phyloP scores from a whole-genome alignment of 2,329 filamentous ascomycete genomes.

The Purpureocillium takamizusanense region DNA sequence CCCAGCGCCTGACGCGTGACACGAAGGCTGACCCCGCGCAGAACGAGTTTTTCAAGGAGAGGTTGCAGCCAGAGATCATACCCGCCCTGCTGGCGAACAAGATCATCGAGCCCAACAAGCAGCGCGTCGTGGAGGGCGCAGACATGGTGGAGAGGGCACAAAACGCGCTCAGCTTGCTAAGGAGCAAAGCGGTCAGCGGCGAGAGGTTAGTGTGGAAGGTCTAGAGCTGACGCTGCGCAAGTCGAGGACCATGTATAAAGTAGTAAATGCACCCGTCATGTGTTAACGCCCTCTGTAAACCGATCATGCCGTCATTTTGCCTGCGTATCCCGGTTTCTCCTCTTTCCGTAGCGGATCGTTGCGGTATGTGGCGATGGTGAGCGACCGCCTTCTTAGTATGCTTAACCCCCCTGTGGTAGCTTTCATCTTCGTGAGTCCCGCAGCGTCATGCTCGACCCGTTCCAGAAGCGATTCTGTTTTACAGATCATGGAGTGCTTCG shows the following conservation, averaged over 20 bases:
- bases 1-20: not conserved
- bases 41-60: slow-evolving; percentile 46
- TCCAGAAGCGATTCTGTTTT: too few species aligned
- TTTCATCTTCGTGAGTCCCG: too few species aligned
- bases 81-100: slow-evolving; percentile 33
- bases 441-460: too few species aligned
- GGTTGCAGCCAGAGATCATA: slow-evolving; percentile 46
- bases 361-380: too few species aligned
- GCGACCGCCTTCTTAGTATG: too few species aligned
- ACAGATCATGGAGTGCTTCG: too few species aligned
- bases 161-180: slow-evolving; percentile 24
- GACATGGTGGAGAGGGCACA: slow-evolving; percentile 28
- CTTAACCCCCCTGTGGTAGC: too few species aligned
- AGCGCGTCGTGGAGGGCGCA: slow-evolving; percentile 30
- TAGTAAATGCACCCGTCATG: not conserved
- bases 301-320: too few species aligned
- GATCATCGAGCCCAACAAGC: slow-evolving; percentile 29
- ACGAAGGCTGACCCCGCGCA: slow-evolving; percentile 14
- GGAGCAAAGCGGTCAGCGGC: slow-evolving; percentile 27
- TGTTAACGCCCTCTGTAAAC: too few species aligned
- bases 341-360: too few species aligned
- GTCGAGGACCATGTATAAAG: not conserved
- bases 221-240: slow-evolving; percentile 2
- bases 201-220: slow-evolving; percentile 30
- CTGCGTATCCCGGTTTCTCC: too few species aligned